These are phyloP conservation scores for Spiromastix sp. DNA, from an alignment of 2,329 filamentous ascomycete species.

Conservation along the genomic window DNA sequence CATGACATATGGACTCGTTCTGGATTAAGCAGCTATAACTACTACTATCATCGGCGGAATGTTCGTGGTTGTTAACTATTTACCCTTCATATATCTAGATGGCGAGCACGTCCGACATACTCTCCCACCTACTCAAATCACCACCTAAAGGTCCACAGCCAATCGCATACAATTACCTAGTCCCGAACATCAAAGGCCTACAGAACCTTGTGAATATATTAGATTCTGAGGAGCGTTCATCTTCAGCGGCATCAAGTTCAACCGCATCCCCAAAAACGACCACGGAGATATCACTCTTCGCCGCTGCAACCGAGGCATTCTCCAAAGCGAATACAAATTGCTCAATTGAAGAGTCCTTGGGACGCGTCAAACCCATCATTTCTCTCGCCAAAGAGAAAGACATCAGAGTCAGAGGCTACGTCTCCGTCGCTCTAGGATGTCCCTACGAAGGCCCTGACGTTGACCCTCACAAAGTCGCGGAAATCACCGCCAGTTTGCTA, in stretches of 20 bases:
- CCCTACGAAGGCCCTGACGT: slow-evolving; percentile 56
- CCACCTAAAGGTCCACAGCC: slow-evolving; percentile 40
- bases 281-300: slow-evolving; percentile 53
- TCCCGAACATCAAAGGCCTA: slow-evolving; percentile 53
- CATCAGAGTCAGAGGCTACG: slow-evolving; percentile 53
- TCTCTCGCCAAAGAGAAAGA: slow-evolving; percentile 43
- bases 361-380: slow-evolving; percentile 49
- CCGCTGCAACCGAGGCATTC: slow-evolving; percentile 55
- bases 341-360: slow-evolving; percentile 50
- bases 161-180: slow-evolving; percentile 56
- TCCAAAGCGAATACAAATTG: slow-evolving; percentile 58
- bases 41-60: no score
- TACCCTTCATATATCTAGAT: slow-evolving; percentile 41
- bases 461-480: slow-evolving; percentile 49
- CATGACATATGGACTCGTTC: no score
- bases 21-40: no score
- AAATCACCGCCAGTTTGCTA: slow-evolving; percentile 49
- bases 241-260: slow-evolving; percentile 16
- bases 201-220: slow-evolving; percentile 48
- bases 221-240: slow-evolving; percentile 28
- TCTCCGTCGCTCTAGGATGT: slow-evolving; percentile 54
- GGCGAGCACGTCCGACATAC: slow-evolving; percentile 53
- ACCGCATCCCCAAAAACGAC: slow-evolving; percentile 25
- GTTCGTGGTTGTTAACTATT: no score
- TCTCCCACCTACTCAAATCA: slow-evolving; percentile 41